phyloP scores from a whole-genome alignment of 371 early-diverging fungal species.

The Syncephalastrum racemosum region DNA sequence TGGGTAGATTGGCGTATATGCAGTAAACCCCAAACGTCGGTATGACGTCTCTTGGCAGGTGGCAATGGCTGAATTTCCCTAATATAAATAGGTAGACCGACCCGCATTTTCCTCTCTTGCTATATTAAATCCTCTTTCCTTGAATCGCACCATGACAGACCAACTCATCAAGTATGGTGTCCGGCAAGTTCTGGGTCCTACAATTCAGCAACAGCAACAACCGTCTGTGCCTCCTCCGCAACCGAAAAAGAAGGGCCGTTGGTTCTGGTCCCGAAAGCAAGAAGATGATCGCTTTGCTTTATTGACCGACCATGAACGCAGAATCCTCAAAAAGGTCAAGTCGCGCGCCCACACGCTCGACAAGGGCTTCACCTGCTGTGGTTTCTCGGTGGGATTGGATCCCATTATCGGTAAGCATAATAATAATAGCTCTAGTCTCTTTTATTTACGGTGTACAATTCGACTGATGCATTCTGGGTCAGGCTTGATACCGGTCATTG shows the following conservation, averaged over 20 bases:
- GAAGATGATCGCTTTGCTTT: conserved; percentile 1
- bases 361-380: conserved; percentile 23
- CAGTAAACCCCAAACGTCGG: no score
- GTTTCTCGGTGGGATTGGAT: conserved; percentile 28
- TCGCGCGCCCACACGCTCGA: conserved; percentile 19
- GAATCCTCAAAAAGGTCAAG: conserved; percentile 21
- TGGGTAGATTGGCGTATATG: no score
- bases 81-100: no score
- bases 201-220: no score
- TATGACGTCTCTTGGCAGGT: no score
- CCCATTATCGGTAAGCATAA: conserved; percentile 26
- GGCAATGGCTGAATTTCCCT: no score
- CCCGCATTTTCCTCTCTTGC: no score
- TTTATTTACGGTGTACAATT: no score
- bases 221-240: neutral
- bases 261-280: conserved; percentile 9
- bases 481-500: conserved; percentile 32
- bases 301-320: conserved; percentile 14
- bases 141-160: no score
- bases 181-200: neutral
- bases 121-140: no score
- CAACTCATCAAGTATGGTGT: conserved; percentile 11
- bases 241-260: conserved; percentile 8
- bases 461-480: neutral
- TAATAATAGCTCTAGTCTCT: no score